These are phyloP conservation scores for Tetrapisispora arboricola DNA, from an alignment of 805 yeast genomes.

Conservation along the genomic window DNA sequence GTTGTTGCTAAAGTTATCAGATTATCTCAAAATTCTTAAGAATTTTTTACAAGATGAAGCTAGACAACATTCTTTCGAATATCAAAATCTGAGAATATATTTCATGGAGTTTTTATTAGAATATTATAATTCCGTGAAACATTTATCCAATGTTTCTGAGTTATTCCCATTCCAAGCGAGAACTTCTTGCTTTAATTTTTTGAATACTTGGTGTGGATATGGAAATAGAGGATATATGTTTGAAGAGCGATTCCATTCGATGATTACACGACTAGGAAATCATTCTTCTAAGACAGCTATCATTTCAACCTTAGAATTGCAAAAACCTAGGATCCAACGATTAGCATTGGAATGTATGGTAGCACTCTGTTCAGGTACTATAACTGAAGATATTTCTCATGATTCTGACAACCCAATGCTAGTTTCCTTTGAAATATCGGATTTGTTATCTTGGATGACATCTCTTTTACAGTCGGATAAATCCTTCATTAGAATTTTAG, in stretches of 20 bases:
- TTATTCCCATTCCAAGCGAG: constrained; percentile 85
- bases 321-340: constrained; percentile 55
- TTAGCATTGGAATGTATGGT: constrained; percentile 82
- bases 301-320: constrained; percentile 68
- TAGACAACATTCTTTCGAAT: constrained; percentile 56
- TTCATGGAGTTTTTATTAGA: constrained; percentile 76
- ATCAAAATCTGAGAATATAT: constrained; percentile 68
- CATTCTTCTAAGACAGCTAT: constrained; percentile 41
- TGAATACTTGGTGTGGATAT: constrained; percentile 92
- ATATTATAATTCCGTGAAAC: constrained; percentile 49
- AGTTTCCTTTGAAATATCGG: constrained; percentile 60
- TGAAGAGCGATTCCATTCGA: constrained; percentile 52
- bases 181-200: constrained; percentile 65
- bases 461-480: constrained; percentile 51
- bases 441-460: constrained; percentile 72
- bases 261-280: constrained; percentile 37
- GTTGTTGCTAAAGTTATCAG: constrained; percentile 53
- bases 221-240: constrained; percentile 57
- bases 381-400: constrained; percentile 36
- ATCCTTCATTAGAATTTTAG: constrained; percentile 49
- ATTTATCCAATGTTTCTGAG: constrained; percentile 30
- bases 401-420: constrained; percentile 29
- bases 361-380: constrained; percentile 63
- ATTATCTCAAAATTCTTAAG: constrained; percentile 53
- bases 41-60: constrained; percentile 44